Percentiles rank a stretch among this genome's conserved stretches.
These are phyloP conservation scores for Hortiboletus rubellus DNA, from an alignment of 1,284 basidiomycete species.

Conservation along the genomic window DNA sequence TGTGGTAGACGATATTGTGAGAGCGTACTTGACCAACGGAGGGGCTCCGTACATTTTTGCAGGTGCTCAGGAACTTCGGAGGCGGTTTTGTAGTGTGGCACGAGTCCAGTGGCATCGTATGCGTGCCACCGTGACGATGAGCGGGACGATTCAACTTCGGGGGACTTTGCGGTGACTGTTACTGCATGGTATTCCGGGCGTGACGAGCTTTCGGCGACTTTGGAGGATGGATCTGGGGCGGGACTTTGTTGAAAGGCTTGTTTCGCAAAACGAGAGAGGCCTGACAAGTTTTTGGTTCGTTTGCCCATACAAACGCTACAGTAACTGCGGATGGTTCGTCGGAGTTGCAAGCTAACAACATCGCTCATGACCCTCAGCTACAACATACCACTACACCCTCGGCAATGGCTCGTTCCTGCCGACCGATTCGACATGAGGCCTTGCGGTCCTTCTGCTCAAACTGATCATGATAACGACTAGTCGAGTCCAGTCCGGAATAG, in stretches of 20 bases:
- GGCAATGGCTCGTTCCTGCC: neutral
- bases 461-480: neutral
- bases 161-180: neutral
- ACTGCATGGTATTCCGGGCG: neutral
- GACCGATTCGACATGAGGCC: neutral
- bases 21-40: neutral
- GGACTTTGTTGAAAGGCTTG: slow-evolving; percentile 39
- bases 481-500: neutral
- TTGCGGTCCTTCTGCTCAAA: neutral
- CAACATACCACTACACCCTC: neutral
- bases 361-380: neutral
- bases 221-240: slow-evolving; percentile 8
- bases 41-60: slow-evolving; percentile 69
- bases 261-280: slow-evolving; percentile 52
- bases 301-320: slow-evolving; percentile 28
- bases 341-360: slow-evolving; percentile 11
- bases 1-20: neutral
- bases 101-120: slow-evolving; percentile 70
- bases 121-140: neutral
- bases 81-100: slow-evolving; percentile 63
- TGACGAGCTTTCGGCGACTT: slow-evolving; percentile 1
- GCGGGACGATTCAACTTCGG: neutral
- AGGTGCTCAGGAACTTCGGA: slow-evolving; percentile 74
- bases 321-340: no score
- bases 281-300: slow-evolving; percentile 47